Evolutionary conservation across 306 rosid species (phyloP).

Genomic region (Prunus campanulata): DNA sequence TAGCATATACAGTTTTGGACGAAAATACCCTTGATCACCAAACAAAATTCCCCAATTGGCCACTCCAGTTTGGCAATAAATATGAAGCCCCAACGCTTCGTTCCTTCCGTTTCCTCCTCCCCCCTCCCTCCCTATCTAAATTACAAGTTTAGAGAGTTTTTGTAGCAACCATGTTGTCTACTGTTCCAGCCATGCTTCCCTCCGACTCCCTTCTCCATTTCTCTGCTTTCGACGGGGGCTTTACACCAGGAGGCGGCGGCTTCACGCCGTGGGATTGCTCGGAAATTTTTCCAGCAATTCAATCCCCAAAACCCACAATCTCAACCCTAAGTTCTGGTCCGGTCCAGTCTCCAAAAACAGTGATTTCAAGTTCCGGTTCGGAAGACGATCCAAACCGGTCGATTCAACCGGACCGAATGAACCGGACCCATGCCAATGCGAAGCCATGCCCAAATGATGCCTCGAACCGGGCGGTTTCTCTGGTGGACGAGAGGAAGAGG

Average conservation of each 20-base stretch:
- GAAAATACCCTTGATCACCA: slow-evolving; percentile 23
- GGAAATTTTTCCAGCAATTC: slow-evolving; percentile 23
- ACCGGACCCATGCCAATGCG: slow-evolving; percentile 14
- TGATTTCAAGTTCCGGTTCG: slow-evolving; percentile 25
- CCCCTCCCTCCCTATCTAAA: slow-evolving; percentile 32
- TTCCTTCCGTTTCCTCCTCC: slow-evolving; percentile 82
- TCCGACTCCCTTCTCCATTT: slow-evolving; percentile 41
- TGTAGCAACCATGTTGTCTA: slow-evolving; percentile 54
- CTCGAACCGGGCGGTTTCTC: slow-evolving; percentile 5
- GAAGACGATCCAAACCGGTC: slow-evolving; percentile 38
- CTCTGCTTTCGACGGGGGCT: slow-evolving; percentile 35
- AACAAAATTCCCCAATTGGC: slow-evolving; percentile 8
- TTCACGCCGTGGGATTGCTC: slow-evolving; percentile 49
- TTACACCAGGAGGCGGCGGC: slow-evolving; percentile 27
- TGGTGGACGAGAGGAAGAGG: slow-evolving; percentile 58
- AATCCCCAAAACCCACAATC: slow-evolving; percentile 24
- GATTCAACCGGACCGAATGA: background rate
- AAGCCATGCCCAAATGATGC: slow-evolving; percentile 17
- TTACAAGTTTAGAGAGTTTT: slow-evolving; percentile 9
- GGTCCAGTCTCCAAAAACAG: slow-evolving; percentile 10
- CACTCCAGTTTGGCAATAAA: slow-evolving; percentile 30
- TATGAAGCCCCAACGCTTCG: slow-evolving; percentile 44
- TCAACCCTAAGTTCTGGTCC: slow-evolving; percentile 41
- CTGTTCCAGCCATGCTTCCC: slow-evolving; percentile 30
- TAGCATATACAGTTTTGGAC: background rate